Base-by-base conservation (phyloP, 2,329 filamentous ascomycete genomes). In the Biscogniauxia mediterranea region DNA sequence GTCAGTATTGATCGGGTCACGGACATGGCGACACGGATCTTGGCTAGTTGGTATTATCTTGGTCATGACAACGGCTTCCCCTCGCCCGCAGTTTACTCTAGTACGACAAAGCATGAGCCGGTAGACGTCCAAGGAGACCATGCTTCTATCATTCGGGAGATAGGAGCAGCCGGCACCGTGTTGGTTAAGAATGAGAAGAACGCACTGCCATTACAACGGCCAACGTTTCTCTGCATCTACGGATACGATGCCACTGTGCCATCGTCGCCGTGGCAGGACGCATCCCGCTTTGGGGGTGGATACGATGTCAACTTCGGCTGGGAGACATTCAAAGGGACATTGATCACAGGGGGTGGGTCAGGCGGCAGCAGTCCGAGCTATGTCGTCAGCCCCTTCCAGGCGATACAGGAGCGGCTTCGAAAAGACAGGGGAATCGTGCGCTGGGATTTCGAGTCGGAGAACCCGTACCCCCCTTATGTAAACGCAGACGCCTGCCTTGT, bases 11-110 rank as follows among this genome's bases (percentile, higher is more conserved):
- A 89, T 7, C 83, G 93, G 9, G 75, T 97, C 23, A 90, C 96
- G 67, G 93, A 97, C 71, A 96, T 96, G 90, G 89, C 86, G 0
- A 90, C 91, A 1, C 86, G 93, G 13, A 84, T 96, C 62, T 89
- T 96, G 1, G 93, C 93, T 0, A 82, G 92, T 0, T 97, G 92
- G 91, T 97, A 95, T 72, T 89, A 93, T 72, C 78, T 93, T 52
- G 89, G 90, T 1, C 89, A 96, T 72, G 89, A 94, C 71, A 80
- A 90, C 59, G 89, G 88, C 3, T 76, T 87, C 21, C 78, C 92
- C 50, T 85, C 91, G 52, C 83, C 84, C n/a, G 92, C 90, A 0
- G 91, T 86, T 59, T 80, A 74, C 68, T 80, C 78, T 73, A 70
- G 80, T 62, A 76, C 80, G 58, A 73, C 76, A 2, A 49, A 71